Base-by-base conservation (phyloP, 768 basidiomycete genomes). In the Boletus rex-veris region DNA sequence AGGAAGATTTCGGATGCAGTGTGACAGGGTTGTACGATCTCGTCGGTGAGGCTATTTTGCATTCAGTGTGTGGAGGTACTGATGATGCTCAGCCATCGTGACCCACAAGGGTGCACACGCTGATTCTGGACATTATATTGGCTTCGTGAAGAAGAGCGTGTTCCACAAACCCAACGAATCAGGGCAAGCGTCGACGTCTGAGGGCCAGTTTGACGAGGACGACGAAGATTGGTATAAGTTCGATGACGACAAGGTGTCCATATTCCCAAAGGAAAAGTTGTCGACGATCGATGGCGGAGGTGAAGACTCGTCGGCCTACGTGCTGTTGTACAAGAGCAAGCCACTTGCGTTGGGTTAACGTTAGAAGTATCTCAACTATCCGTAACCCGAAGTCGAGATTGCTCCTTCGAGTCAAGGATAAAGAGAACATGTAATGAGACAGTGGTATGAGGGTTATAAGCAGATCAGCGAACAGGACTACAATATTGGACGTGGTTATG, bases 91-190 rank as follows among this genome's bases (percentile, higher is more conserved):
- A 92, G 93, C 88, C 8, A 89, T 99, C 65, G 85, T 99, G 12
- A 96, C 94, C 19, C 97, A 98, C 80, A 99, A 99, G 71, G 97
- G 97, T 11, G 83, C 94, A 0, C 88, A 88, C 0, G 95, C 97
- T 0, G 97, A 98, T 65, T 84, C 91, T 0, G 96, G 95, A 3
- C 96, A 98, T 72, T 98, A 98, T 66, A 94, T 98, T 21, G 93
- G 85, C 1, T 98, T 88, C 73, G 89, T 88, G 28, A 89, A 90
- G 73, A 90, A 88, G 75, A 81, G 80, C 58, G 80, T 80, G 18
- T 83, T 90, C 74, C 80, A 83, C 48, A 74, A 74, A 4, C 21
- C 54, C 19, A 57, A 50, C 7, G 37, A 38, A 10, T 14, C 37
- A 3, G 46, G 46, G 2, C 47, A 39, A 15, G n/a, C 11, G 4